Percentiles rank a stretch among this genome's conserved stretches.
Conservation (phyloP, 2,329 filamentous ascomycete genomes). For the Xylaria sp. region DNA sequence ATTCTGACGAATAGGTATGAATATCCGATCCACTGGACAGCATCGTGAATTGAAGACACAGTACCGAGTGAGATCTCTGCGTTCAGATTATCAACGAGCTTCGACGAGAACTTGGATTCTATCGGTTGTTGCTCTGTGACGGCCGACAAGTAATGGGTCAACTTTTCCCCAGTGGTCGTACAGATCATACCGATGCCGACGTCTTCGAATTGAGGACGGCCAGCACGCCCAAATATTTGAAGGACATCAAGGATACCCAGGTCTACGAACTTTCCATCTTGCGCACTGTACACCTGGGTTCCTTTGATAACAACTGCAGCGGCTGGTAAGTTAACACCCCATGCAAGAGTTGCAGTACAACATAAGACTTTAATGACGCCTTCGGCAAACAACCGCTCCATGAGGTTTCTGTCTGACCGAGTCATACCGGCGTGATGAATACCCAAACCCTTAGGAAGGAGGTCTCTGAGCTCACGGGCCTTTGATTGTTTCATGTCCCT, state of each 20-base stretch:
- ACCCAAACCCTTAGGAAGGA: slow-evolving; percentile 90
- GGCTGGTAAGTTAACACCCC: slow-evolving; percentile 98
- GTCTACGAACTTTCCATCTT: slow-evolving; percentile 96
- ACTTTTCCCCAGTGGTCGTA: slow-evolving; percentile 93
- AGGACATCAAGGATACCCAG: slow-evolving; percentile 95
- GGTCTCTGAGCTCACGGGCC: slow-evolving; percentile 86
- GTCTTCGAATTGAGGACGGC: slow-evolving; percentile 96
- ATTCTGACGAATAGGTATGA: slow-evolving; percentile 98
- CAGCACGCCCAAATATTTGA: slow-evolving; percentile 98
- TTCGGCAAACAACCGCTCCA: slow-evolving; percentile 89
- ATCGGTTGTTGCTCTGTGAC: slow-evolving; percentile 97
- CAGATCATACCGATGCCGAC: slow-evolving; percentile 98
- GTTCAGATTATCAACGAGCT: slow-evolving; percentile 95
- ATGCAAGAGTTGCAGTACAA: slow-evolving; percentile 96
- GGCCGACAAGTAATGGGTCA: slow-evolving; percentile 89
- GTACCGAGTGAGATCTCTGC: slow-evolving; percentile 94
- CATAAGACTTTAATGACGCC: slow-evolving; percentile 97
- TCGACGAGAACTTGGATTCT: slow-evolving; percentile 93
- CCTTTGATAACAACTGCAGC: slow-evolving; percentile 98
- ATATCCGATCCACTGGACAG: slow-evolving; percentile 97
- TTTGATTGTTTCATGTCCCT: slow-evolving; percentile 87
- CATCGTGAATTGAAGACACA: slow-evolving; percentile 92
- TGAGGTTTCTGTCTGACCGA: slow-evolving; percentile 91
- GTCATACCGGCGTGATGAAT: slow-evolving; percentile 98
- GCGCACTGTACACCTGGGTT: slow-evolving; percentile 94